Conservation (phyloP, 208 protist genomes). For the Crithidia brevicula region DNA sequence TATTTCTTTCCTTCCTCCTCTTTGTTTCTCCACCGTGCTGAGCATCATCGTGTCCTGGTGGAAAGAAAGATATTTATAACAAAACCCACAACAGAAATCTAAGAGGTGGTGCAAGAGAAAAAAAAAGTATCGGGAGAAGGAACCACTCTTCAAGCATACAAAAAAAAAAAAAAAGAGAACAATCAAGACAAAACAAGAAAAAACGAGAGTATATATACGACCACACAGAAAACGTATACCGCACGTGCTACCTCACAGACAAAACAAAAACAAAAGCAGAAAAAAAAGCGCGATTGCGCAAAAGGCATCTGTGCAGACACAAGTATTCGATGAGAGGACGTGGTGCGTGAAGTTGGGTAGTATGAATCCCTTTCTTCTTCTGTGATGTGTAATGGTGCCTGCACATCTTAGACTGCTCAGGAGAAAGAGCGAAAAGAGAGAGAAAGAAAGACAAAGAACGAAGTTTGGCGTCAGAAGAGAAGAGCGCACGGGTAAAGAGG, state of each 20-base stretch:
- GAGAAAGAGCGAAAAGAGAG: neutral
- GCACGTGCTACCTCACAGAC: neutral
- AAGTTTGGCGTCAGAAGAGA: too few relatives aligned
- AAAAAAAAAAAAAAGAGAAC: conserved; percentile 5
- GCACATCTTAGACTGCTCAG: conserved; percentile 7
- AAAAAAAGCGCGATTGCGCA: too few relatives aligned
- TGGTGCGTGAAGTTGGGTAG: conserved; percentile 7
- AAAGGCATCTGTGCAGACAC: too few relatives aligned
- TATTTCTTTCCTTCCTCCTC: neutral
- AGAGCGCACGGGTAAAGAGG: neutral
- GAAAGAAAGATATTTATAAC: too few relatives aligned
- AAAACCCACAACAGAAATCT: too few relatives aligned
- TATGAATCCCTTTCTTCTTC: conserved; percentile 1
- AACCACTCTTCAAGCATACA: neutral
- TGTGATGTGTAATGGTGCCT: conserved; percentile 6
- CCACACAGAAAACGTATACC: neutral
- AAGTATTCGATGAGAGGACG: conserved; percentile 5
- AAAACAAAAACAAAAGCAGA: conserved; percentile 5
- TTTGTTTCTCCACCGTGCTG: too few relatives aligned
- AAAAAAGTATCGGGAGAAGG: neutral
- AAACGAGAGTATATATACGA: neutral
- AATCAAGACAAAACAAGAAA: neutral
- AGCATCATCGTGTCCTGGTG: too few relatives aligned
- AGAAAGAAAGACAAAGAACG: too few relatives aligned
- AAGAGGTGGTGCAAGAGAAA: neutral